Percentiles rank a stretch among this genome's conserved stretches.
These are phyloP conservation scores for Colletotrichum orbiculare DNA, from an alignment of 2,329 filamentous ascomycete species.

Conservation along the genomic window DNA sequence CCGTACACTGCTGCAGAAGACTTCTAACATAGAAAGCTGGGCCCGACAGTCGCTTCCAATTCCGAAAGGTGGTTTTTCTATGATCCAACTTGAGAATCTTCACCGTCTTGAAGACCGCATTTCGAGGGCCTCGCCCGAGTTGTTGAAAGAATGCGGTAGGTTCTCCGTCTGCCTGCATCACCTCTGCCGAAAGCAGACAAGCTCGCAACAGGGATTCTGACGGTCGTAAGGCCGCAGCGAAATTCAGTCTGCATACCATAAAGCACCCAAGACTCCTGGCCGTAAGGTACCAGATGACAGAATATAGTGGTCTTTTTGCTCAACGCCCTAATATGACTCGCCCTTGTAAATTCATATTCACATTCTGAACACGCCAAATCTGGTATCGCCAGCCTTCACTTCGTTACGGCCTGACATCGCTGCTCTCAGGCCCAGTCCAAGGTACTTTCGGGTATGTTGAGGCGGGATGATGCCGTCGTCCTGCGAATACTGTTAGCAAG, in stretches of 20 bases:
- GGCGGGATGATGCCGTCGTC: conserved; percentile 85
- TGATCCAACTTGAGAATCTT: neutral
- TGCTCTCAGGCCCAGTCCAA: conserved; percentile 78
- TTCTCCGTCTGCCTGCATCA: too few relatives aligned
- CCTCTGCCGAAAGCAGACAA: too few relatives aligned
- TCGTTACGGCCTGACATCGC: conserved; percentile 76
- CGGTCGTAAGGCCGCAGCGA: too few relatives aligned
- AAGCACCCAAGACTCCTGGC: too few relatives aligned
- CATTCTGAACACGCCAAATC: conserved; percentile 88
- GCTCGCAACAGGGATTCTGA: too few relatives aligned
- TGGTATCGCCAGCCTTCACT: conserved; percentile 69
- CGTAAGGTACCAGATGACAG: too few relatives aligned
- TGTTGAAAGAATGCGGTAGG: too few relatives aligned
- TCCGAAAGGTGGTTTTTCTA: neutral
- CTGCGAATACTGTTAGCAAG: conserved; percentile 47
- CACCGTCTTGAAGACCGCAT: neutral
- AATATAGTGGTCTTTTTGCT: neutral
- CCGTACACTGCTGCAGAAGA: neutral
- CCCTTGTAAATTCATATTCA: conserved; percentile 46
- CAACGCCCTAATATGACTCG: too few relatives aligned
- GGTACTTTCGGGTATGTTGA: conserved; percentile 77
- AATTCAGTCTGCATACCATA: too few relatives aligned
- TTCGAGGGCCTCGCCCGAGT: too few relatives aligned
- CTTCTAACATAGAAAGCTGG: conserved; percentile 7
- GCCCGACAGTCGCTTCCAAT: neutral